These are phyloP conservation scores for Debaryomyces fabryi DNA, from an alignment of 1,139 yeast species.

Conservation along the genomic window DNA sequence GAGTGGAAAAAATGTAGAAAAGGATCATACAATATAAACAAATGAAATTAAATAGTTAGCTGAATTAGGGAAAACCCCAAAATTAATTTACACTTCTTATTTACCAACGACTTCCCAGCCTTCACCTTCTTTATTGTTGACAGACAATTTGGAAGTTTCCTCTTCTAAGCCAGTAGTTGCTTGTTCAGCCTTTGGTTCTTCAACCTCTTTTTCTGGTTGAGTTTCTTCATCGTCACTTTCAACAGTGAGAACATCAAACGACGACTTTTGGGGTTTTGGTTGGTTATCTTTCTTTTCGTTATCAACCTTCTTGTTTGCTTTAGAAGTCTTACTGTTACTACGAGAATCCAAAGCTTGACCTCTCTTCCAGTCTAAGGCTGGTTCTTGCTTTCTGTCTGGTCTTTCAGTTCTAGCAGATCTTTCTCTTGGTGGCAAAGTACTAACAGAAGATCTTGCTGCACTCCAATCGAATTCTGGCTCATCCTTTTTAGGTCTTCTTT, in stretches of 20 bases:
- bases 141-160: slow-evolving; percentile 47
- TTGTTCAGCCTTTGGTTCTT: slow-evolving; percentile 14
- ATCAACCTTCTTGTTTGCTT: slow-evolving; percentile 18
- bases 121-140: slow-evolving; percentile 41
- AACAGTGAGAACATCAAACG: slow-evolving; percentile 64
- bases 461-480: slow-evolving; percentile 54
- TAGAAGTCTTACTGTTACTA: slow-evolving; percentile 19
- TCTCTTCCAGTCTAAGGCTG: slow-evolving; percentile 33
- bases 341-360: slow-evolving; percentile 35
- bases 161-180: slow-evolving; percentile 39
- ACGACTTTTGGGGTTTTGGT: slow-evolving; percentile 55
- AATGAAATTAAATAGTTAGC: slow-evolving; percentile 4
- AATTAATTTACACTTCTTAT: slow-evolving; percentile 16
- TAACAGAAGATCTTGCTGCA: slow-evolving; percentile 23
- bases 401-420: slow-evolving; percentile 26
- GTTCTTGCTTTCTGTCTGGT: slow-evolving; percentile 48
- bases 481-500: slow-evolving; percentile 35
- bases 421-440: slow-evolving; percentile 24
- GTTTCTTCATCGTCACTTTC: slow-evolving; percentile 61
- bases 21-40: slow-evolving; percentile 3
- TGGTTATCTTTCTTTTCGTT: slow-evolving; percentile 36
- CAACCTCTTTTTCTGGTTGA: slow-evolving; percentile 23
- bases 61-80: background rate
- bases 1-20: background rate
- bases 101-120: slow-evolving; percentile 72